phyloP scores from a whole-genome alignment of 257 asterid species.

The Solanum pinnatisectum region DNA sequence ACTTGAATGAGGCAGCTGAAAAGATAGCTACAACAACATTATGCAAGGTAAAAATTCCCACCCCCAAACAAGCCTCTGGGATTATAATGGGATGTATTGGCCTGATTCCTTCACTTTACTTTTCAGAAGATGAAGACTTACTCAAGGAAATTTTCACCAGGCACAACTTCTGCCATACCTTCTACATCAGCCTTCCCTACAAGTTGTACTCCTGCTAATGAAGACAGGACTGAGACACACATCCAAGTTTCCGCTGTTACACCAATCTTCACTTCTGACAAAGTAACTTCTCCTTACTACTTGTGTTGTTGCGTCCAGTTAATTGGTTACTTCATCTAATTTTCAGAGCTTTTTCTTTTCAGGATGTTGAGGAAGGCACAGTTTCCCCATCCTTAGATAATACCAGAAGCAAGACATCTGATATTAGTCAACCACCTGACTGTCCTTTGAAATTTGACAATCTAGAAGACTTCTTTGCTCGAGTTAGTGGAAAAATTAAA shows the following conservation, averaged over 20 bases:
- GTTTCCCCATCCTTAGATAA: not conserved
- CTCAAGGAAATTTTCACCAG: not conserved
- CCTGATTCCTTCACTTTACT: not conserved
- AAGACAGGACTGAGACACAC: not conserved
- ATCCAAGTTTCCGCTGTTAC: not conserved
- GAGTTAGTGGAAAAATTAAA: not conserved
- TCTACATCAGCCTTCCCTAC: not conserved
- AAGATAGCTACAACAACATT: not conserved
- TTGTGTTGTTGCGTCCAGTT: not conserved
- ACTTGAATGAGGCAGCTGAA: not conserved
- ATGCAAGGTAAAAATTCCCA: not conserved
- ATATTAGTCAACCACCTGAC: not conserved
- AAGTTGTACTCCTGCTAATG: not conserved
- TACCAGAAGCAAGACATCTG: not conserved
- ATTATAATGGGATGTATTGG: not conserved
- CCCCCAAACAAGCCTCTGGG: not conserved
- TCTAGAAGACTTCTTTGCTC: not conserved
- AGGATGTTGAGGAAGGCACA: not conserved
- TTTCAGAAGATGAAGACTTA: not conserved
- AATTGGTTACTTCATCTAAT: not conserved
- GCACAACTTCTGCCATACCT: not conserved
- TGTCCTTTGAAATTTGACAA: not conserved
- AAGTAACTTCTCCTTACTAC: not conserved
- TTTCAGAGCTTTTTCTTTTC: not conserved
- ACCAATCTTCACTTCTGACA: not conserved